Percentiles rank a stretch among this genome's conserved stretches.
Evolutionary conservation across 345 rosid genomes (phyloP).

Genomic region (Aegle marmelos): DNA sequence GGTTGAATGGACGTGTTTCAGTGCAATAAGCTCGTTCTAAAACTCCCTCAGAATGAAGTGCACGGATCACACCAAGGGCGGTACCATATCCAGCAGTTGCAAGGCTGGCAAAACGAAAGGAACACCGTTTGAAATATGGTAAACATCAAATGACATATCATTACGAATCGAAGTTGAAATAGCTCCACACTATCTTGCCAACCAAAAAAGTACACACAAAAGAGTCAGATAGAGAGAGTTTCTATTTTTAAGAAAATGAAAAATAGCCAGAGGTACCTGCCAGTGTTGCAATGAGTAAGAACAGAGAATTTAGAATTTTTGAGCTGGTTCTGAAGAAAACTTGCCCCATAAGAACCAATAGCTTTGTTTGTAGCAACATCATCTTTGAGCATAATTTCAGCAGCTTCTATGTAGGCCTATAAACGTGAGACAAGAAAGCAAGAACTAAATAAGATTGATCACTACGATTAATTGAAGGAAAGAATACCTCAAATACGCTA

Average conservation of each 20-base stretch:
- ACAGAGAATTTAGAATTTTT: constrained; percentile 52
- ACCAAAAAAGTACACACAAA: neutral
- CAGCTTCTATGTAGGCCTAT: constrained; percentile 80
- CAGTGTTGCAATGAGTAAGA: constrained; percentile 97
- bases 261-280: constrained; percentile 49
- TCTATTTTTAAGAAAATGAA: neutral
- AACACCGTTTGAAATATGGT: neutral
- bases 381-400: constrained; percentile 80
- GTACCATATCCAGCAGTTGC: constrained; percentile 99
- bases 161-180: neutral
- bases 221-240: neutral
- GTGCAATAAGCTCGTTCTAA: constrained; percentile 90
- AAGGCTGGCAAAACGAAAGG: constrained; percentile 48
- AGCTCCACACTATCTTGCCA: neutral
- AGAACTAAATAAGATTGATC: neutral
- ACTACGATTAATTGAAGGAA: neutral
- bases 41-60: constrained; percentile 64
- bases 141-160: neutral
- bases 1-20: constrained; percentile 97
- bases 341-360: constrained; percentile 75
- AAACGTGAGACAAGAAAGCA: constrained; percentile 8
- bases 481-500: constrained; percentile 57
- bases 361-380: constrained; percentile 93
- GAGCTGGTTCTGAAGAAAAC: constrained; percentile 44
- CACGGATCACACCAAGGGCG: constrained; percentile 88